A percentile compares a stretch with the other conserved stretches of the same genome.
phyloP scores from a whole-genome alignment of 768 basidiomycete species.

The Xanthoconium purpureum region DNA sequence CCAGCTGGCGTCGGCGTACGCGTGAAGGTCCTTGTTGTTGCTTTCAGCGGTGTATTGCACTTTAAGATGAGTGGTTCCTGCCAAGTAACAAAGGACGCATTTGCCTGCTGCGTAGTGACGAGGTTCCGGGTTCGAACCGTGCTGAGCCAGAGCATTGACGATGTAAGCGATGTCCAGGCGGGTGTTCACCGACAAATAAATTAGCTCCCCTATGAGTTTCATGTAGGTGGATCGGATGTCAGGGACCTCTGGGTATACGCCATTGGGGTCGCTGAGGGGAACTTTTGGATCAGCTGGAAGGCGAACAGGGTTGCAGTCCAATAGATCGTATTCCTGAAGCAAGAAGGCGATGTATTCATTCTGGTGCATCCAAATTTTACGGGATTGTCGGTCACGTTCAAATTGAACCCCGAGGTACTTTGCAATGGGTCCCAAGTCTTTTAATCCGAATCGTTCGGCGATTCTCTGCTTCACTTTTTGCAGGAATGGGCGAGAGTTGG shows the following conservation, averaged over 20 bases:
- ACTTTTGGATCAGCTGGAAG: background rate
- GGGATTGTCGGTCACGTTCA: background rate
- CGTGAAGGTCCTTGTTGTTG: too few species aligned
- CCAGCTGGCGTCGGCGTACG: background rate
- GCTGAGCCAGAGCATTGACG: background rate
- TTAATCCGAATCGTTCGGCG: background rate
- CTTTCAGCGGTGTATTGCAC: background rate
- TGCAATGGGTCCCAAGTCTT: background rate
- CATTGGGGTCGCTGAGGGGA: background rate
- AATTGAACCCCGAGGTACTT: background rate
- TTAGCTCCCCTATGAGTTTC: background rate
- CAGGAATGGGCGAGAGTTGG: background rate
- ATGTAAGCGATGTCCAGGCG: background rate
- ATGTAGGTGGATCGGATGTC: background rate
- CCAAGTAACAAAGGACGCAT: background rate
- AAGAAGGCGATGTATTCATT: background rate
- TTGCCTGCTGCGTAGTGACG: background rate
- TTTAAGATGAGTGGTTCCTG: background rate
- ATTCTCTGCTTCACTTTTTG: accelerated
- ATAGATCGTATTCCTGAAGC: background rate
- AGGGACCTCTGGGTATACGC: background rate
- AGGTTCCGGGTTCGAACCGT: background rate
- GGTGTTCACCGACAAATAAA: background rate
- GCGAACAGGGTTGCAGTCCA: background rate
- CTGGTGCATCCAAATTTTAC: background rate